Evolutionary conservation across 2,329 filamentous ascomycete species (phyloP).

Genomic region (Nigrospora osmanthi): DNA sequence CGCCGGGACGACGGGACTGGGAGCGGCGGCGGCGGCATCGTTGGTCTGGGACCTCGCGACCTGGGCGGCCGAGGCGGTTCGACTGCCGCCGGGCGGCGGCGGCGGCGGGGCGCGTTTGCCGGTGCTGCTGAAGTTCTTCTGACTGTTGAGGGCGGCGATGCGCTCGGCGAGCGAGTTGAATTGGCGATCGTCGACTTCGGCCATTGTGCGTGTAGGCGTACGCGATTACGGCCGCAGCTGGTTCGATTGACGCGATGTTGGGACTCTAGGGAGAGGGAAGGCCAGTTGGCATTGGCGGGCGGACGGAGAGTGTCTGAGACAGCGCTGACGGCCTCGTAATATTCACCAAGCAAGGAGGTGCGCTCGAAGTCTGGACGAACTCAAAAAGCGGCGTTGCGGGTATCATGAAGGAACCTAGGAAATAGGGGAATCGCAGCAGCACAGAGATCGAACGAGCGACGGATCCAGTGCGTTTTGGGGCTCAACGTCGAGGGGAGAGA

Average conservation of each 20-base stretch:
- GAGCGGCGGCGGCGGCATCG: slow-evolving; percentile 9
- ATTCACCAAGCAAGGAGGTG: no score
- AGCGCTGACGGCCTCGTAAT: no score
- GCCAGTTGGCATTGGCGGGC: not conserved
- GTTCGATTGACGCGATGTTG: no score
- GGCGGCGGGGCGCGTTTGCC: slow-evolving; percentile 35
- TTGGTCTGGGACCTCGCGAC: slow-evolving; percentile 23
- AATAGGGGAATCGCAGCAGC: no score
- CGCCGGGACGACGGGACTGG: slow-evolving; percentile 29
- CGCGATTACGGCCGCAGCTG: no score
- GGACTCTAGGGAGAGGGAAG: not conserved
- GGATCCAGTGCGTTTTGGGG: no score
- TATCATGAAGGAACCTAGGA: no score
- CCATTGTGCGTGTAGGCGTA: slow-evolving; percentile 31
- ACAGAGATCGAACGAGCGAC: no score
- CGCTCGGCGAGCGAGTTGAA: slow-evolving; percentile 54
- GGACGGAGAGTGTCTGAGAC: not conserved
- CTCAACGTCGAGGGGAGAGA: no score
- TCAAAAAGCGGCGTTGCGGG: no score
- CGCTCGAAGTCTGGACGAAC: no score
- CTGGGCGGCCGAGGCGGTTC: slow-evolving; percentile 7
- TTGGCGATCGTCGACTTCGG: slow-evolving; percentile 53
- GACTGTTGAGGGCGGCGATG: slow-evolving; percentile 55
- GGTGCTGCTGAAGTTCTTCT: slow-evolving; percentile 47
- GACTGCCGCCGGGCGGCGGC: slow-evolving; percentile 29